Percentiles rank a stretch among this genome's conserved stretches.
Evolutionary conservation across 2,329 filamentous ascomycete genomes (phyloP).

Genomic region (Penicillium sp.): DNA sequence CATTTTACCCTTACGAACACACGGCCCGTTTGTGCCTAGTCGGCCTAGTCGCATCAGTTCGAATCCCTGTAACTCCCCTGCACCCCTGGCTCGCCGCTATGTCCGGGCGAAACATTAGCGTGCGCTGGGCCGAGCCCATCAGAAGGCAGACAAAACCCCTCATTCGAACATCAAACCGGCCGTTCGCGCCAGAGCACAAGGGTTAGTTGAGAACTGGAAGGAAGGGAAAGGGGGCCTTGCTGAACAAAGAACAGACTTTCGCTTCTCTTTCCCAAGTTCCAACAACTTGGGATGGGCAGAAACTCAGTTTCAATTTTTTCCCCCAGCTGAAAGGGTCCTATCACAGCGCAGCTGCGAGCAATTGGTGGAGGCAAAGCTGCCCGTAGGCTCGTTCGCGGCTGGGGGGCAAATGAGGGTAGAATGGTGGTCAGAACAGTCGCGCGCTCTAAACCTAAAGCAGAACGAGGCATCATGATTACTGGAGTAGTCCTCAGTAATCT

Average conservation of each 20-base stretch:
- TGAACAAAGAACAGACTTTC: conserved; percentile 4
- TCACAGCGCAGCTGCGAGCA: not conserved
- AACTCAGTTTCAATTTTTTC: conserved; percentile 3
- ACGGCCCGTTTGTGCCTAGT: not conserved
- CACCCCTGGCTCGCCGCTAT: conserved; percentile 20
- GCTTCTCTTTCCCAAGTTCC: conserved; percentile 1
- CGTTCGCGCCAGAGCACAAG: not conserved
- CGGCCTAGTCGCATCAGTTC: not conserved
- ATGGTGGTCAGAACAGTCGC: not conserved
- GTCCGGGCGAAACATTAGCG: conserved; percentile 16
- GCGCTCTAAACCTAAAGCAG: not conserved
- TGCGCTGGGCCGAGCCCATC: conserved; percentile 15
- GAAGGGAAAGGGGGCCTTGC: not conserved
- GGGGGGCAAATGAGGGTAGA: conserved; percentile 1
- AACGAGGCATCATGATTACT: conserved; percentile 1
- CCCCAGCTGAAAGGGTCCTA: not conserved
- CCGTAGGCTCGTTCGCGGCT: conserved; percentile 8
- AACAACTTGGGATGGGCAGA: conserved; percentile 2
- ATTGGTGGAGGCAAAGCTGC: conserved; percentile 2
- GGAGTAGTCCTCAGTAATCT: not conserved
- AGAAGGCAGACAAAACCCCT: conserved; percentile 10
- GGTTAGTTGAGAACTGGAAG: not conserved
- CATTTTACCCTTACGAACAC: not conserved
- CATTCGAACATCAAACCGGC: not conserved
- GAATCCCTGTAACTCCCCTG: conserved; percentile 3